Base-by-base conservation (phyloP, 371 early-diverging fungal genomes). In the Rhizomucor pusillus region DNA sequence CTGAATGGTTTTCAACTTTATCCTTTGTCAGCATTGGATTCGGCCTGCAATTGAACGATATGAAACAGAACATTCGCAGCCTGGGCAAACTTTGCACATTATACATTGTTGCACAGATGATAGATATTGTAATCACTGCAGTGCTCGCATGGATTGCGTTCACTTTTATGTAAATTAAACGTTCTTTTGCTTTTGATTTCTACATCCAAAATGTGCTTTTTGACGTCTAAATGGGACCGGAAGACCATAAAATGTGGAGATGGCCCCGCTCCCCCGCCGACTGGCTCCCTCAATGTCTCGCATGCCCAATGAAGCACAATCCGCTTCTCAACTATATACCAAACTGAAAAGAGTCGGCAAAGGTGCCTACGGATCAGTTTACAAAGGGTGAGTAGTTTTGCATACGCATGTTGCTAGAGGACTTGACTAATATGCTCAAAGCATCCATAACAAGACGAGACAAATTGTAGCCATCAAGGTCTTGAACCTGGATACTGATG, bases 381-480 rank as follows among this genome's bases (percentile, higher is more conserved):
- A 75, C 41, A 75, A 75, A 61, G 77, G 77, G 79, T 79, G 18
- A 54, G 50, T 18, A 50, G 16, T 19, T 35, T n/a, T 1, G 5
- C 36, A 37, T 25, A 34, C 10, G 14, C 5, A 2, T 3, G 13
- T 25, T 14, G n/a, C 33, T 40, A 18, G 11, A 12, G 36, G 36
- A 3, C 16, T 33, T 10, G 11, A 35, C n/a, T 29, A 37, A 39
- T 39, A 12, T 19, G 13, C 35, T 56, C 29, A 29, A 29, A 88
- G 86, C 12, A 68, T 85, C 36, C 82, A 92, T 66, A 86, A 83
- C 60, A 76, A 71, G 47, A 88, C 89, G 1, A 73, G 75, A 19
- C 77, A 85, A 59, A 80, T 88, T 1, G 86, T 98, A 13, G 99
- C 98, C 35, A 95, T 98, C 65, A 98, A 98, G 69, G 90, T 97